Base-by-base conservation (phyloP, 768 basidiomycete genomes). In the Naganishia randhawae region DNA sequence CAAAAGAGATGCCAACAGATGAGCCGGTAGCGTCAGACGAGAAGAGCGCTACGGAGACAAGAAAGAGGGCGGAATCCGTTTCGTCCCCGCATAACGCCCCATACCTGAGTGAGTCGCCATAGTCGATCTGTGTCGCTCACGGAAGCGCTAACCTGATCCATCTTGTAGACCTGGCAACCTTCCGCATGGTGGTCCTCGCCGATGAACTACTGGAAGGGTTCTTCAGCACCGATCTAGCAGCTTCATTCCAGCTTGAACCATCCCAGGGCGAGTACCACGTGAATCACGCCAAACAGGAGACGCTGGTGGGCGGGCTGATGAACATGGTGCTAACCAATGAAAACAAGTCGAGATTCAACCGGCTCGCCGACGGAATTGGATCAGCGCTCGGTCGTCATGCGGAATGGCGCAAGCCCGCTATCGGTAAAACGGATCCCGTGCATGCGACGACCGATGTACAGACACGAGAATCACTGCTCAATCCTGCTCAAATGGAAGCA, bases 151-250 rank as follows among this genome's bases (percentile, higher is more conserved):
- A 55, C 63, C 70, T 50, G 17, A 17, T n/a, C 41, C 67, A 45
- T 22, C 17, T 70, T 25, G 8, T 72, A 91, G 91, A 78, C 57
- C 73, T 81, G 10, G 80, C 80, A 2, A 81, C 80, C 9, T 99
- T 99, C 86, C 88, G 96, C 8, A 99, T 98, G 96, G 95, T 98
- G 45, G 90, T 99, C 5, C 84, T 99, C 10, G 94, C 95, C 0
- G 96, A 98, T 72, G 94, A 97, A 78, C 84, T 98, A 31, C 85
- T 99, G 29, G 96, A 99, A 77, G 89, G 90, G 0, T 99, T 99
- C 84, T 99, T 97, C 74, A 93, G 92, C 75, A 86, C 89, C 0
- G 96, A 98, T 78, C 83, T 99, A 70, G 87, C 91, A 0, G 86
- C 85, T 0, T 93, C 93, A 2, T 98, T 96, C 85, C 85, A 86